Evolutionary conservation across 2,329 filamentous ascomycete species (phyloP), one percentile per base, ranked within the genome.

Genomic region (Exophiala calicioides): DNA sequence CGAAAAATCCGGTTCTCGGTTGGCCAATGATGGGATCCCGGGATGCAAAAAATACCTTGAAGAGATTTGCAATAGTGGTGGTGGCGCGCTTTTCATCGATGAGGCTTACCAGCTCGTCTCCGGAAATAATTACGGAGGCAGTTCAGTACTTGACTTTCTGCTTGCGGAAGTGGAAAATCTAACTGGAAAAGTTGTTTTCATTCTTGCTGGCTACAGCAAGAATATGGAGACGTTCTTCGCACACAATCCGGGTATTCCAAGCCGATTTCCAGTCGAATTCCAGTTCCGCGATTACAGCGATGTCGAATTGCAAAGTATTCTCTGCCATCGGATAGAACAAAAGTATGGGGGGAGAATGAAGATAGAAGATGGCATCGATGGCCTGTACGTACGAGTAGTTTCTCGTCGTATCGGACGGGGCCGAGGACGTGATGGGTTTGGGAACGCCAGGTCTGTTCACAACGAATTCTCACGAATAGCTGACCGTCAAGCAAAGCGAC

Each of bases 191-290:
- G 64, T 90, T 0, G 79, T 84, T 0, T 86, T 90, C 42, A 73
- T 90, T 1, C 69, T 91, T 2, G 86, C 86, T 0, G 86, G 88
- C 0, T 90, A 90, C 63, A 73, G 73, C 37, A 82, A 81, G 55
- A 74, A 86, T 52, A 90, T 91, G 86, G 85, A 90, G 57, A 74
- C 74, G 0, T 88, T 90, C 62, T 89, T 88, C 35, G 73, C 78
- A 0, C 85, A 90, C 50, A 90, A 90, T 33, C 81, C 81, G 0
- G 86, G 87, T 0, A 69, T 90, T 2, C 72, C 78, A 0, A 87
- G 84, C 53, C 80, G 86, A 0, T 82, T 91, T 27, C 86, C 86
- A 0, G 69, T 79, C 8, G 67, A 75, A 24, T 71, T 90, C 58
- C 74, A 78, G 31, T 91, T 90, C 45, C 68, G 76, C 0, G 86